Percentiles rank a stretch among this genome's conserved stretches.
phyloP scores from a whole-genome alignment of 2,329 filamentous ascomycete species.

The Cercospora zeae-maydis region DNA sequence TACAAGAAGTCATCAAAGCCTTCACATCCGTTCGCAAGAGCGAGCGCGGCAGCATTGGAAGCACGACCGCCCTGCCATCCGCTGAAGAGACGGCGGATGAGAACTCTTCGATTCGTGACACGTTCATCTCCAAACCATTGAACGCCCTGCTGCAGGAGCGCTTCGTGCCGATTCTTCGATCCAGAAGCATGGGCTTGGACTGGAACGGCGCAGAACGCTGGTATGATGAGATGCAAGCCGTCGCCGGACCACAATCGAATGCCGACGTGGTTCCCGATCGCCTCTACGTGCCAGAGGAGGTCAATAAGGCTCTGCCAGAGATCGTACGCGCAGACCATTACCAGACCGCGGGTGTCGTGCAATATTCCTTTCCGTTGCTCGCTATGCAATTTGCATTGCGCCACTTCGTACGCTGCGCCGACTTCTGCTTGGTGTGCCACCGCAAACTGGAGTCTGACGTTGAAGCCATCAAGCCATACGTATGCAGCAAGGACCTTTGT shows the following conservation, averaged over 20 bases:
- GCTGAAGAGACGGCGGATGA: conserved; percentile 30
- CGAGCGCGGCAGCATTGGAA: conserved; percentile 18
- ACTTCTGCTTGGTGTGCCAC: conserved; percentile 86
- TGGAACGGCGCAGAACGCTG: conserved; percentile 68
- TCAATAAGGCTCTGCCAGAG: conserved; percentile 40
- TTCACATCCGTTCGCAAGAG: conserved; percentile 45
- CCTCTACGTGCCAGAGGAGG: conserved; percentile 36
- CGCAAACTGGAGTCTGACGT: conserved; percentile 62
- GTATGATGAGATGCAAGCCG: conserved; percentile 40
- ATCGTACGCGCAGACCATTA: conserved; percentile 54
- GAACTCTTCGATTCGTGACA: conserved; percentile 45
- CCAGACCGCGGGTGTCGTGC: neutral
- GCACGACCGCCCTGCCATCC: conserved; percentile 11
- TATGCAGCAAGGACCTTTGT: conserved; percentile 72
- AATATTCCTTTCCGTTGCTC: conserved; percentile 53
- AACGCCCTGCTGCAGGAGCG: conserved; percentile 64
- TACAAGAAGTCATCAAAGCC: conserved; percentile 50
- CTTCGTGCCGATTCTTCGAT: conserved; percentile 60
- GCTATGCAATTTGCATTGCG: conserved; percentile 73
- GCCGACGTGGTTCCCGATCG: conserved; percentile 36
- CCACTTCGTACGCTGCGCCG: conserved; percentile 74
- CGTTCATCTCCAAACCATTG: conserved; percentile 71
- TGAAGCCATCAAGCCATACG: conserved; percentile 67
- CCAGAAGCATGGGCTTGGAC: conserved; percentile 53
- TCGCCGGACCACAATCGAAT: conserved; percentile 28